A percentile compares a stretch with the other conserved stretches of the same genome.
phyloP scores from a whole-genome alignment of 306 rosid species.

The Vigna mungo region DNA sequence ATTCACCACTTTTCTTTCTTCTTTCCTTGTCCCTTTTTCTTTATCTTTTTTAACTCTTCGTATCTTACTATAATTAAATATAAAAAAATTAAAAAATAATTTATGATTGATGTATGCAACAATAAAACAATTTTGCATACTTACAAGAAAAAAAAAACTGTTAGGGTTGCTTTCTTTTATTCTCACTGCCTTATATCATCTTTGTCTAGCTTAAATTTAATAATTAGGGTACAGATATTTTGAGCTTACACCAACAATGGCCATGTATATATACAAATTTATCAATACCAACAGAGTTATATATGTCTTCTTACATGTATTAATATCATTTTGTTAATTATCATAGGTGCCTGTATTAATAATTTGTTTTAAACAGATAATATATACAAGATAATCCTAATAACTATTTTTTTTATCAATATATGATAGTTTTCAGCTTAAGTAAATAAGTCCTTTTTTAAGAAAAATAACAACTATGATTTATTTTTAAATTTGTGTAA shows the following conservation, averaged over 20 bases:
- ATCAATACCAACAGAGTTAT: not conserved
- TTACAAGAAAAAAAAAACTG: not conserved
- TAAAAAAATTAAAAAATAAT: not conserved
- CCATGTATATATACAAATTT: too few species aligned
- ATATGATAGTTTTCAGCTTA: too few species aligned
- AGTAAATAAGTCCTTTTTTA: too few species aligned
- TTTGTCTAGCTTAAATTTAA: not conserved
- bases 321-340: not conserved
- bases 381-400: not conserved
- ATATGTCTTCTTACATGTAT: too few species aligned
- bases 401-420: not conserved
- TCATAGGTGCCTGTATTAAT: not conserved
- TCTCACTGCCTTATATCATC: not conserved
- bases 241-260: not conserved
- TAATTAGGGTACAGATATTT: not conserved
- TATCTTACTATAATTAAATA: not conserved
- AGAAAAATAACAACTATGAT: too few species aligned
- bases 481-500: not conserved
- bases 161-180: not conserved
- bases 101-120: not conserved
- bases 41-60: not conserved
- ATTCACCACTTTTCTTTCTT: conserved; percentile 18
- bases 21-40: not conserved
- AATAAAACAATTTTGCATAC: not conserved
- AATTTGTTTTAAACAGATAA: not conserved